Percentiles rank a stretch among this genome's conserved stretches.
phyloP scores from a whole-genome alignment of 345 rosid species.

The Cardamine chenopodiifolia region DNA sequence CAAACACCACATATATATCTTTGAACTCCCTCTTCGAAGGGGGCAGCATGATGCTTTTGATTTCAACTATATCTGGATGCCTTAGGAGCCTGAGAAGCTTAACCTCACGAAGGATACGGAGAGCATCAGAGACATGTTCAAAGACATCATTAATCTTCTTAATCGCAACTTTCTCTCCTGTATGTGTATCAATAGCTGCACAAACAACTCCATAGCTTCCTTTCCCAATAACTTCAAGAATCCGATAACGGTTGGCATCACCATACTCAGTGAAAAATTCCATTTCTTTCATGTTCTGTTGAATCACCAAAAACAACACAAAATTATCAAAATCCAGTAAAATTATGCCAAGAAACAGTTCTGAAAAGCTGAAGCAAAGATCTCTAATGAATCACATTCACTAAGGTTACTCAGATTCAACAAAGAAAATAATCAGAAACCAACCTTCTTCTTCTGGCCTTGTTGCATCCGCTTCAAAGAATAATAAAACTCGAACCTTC shows the following conservation, averaged over 20 bases:
- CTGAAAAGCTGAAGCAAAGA: not conserved
- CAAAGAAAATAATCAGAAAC: not conserved
- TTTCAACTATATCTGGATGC: conserved; percentile 95
- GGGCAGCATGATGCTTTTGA: conserved; percentile 91
- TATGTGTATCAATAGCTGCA: conserved; percentile 92
- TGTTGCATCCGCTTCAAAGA: conserved; percentile 49
- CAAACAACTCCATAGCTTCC: conserved; percentile 99
- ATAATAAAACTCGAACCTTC: not conserved
- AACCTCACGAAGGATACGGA: conserved; percentile 87
- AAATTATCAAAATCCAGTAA: not conserved
- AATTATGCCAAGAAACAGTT: not conserved
- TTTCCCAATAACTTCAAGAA: conserved; percentile 89
- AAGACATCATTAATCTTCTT: conserved; percentile 91
- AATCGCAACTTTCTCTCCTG: conserved; percentile 91
- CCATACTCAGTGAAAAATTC: conserved; percentile 96
- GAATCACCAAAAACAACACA: conserved; percentile 12
- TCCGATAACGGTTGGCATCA: conserved; percentile 87
- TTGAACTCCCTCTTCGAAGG: conserved; percentile 92
- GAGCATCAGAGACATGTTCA: conserved; percentile 88
- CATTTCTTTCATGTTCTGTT: conserved; percentile 69
- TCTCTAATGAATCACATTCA: not conserved
- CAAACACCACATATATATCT: conserved; percentile 94
- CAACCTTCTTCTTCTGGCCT: conserved; percentile 48
- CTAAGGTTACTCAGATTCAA: not conserved
- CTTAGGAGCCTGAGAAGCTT: conserved; percentile 86